Base-by-base conservation (phyloP, 495 filamentous ascomycete genomes). In the Cetradonia linearis region DNA sequence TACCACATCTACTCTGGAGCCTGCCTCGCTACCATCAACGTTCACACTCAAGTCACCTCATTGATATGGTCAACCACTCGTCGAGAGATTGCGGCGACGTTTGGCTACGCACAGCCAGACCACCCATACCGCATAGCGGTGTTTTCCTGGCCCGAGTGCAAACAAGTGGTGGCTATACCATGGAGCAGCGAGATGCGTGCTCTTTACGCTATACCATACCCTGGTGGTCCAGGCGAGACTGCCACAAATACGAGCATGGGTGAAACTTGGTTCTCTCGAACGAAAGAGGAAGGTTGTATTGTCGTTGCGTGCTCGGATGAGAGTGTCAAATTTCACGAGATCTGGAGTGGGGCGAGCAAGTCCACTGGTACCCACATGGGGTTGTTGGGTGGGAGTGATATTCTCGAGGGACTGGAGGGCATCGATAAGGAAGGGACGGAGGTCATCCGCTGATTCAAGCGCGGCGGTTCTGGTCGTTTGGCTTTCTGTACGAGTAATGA, bases 311-410 rank as follows among this genome's bases (percentile, higher is more conserved):
- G 89, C 30, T 96, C 91, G 66, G 93, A 96, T 72, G 86, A 88
- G 69, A 94, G 84, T 66, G 88, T 98, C 69, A 91, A 93, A 71
- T 98, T 97, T 64, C 92, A 98, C 70, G 91, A 97, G 71, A 83
- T 98, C 13, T 97, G 91, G 94, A 77, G 77, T 16, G 82, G 84
- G 16, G 75, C 79, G 13, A 78, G 75, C 63, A 86, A 81, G 70
- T 74, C 74, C 5, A 78, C 77, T 3, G 71, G 78, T 5, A 75
- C 77, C 23, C 78, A 78, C 13, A 76, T 74, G 44, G 90, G 92
- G 8, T 73, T 89, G 53, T 76, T 96, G 38, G 90, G 87, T 27
- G 87, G 91, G 5, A 95, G 91, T 69, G 83, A 85, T 67, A 95
- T 98, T 63, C 78, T 98, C 16, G 91, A 96, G 70, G 78, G 81